Conservation (phyloP, 441 rosid species). For the Bocquillonia castaneifolia region DNA sequence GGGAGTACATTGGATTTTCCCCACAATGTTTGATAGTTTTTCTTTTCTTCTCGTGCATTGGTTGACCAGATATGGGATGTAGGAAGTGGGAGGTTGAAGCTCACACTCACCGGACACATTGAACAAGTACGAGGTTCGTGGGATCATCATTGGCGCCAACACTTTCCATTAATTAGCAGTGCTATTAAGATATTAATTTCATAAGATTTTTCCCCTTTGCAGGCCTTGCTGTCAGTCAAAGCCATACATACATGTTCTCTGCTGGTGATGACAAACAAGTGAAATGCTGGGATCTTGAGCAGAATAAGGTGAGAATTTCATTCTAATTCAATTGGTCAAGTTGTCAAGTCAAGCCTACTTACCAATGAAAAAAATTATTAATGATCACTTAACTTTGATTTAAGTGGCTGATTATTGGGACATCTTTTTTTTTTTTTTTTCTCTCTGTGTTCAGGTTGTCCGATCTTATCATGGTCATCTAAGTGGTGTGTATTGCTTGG, state of each 20-base stretch:
- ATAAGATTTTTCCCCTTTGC: slow-evolving; percentile 22
- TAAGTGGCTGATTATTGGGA: slow-evolving; percentile 15
- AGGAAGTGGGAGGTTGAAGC: slow-evolving; percentile 80
- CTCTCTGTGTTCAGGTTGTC: slow-evolving; percentile 70
- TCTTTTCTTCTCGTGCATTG: slow-evolving; percentile 10
- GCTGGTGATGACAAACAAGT: slow-evolving; percentile 99
- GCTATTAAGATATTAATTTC: slow-evolving; percentile 10
- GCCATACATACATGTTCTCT: slow-evolving; percentile 90
- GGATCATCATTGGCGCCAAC: slow-evolving; percentile 13
- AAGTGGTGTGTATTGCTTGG: slow-evolving; percentile 98
- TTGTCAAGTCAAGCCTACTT: background rate
- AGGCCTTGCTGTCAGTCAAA: slow-evolving; percentile 91
- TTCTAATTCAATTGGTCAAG: background rate
- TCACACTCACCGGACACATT: slow-evolving; percentile 87
- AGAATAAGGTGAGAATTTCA: slow-evolving; percentile 66
- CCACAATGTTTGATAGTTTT: background rate
- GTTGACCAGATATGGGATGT: slow-evolving; percentile 83
- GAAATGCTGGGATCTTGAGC: slow-evolving; percentile 99
- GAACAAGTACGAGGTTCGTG: slow-evolving; percentile 89
- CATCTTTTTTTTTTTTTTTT: slow-evolving; percentile 17
- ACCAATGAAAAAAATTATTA: background rate
- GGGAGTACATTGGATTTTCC: background rate
- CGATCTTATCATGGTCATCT: slow-evolving; percentile 98
- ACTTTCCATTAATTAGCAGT: background rate
- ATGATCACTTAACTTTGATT: background rate